Conservation (phyloP, 192 early-diverging fungal species). For the Backusella luteola region DNA sequence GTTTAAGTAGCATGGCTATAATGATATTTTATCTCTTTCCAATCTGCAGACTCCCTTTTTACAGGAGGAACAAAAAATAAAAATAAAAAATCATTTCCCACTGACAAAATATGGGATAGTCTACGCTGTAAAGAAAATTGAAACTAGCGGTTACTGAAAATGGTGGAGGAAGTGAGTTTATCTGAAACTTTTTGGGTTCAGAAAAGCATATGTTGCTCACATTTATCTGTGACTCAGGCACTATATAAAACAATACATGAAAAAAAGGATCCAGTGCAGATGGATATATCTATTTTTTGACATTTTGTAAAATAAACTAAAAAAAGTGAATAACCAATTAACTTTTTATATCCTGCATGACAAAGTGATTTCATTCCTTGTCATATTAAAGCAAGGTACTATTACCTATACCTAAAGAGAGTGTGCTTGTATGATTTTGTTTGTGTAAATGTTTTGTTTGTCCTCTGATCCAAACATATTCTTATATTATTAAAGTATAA, state of each 20-base stretch:
- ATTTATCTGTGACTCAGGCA: background rate
- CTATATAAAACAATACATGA: background rate
- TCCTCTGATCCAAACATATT: constrained; percentile 1
- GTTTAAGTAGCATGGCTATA: background rate
- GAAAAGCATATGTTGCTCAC: background rate
- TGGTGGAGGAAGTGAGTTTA: background rate
- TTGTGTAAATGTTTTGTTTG: constrained; percentile 4
- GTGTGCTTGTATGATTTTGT: background rate
- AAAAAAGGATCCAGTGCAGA: background rate
- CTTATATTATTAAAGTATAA: background rate
- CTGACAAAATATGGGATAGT: background rate
- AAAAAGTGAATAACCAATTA: background rate
- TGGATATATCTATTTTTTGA: background rate
- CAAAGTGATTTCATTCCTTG: constrained; percentile 4
- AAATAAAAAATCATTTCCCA: background rate
- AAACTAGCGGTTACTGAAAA: background rate
- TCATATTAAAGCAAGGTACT: background rate
- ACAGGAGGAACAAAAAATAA: background rate
- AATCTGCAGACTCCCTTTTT: background rate
- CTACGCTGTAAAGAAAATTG: background rate
- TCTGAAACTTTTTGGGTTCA: background rate
- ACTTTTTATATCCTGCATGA: background rate
- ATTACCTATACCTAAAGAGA: background rate
- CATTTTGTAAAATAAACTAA: background rate
- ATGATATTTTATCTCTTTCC: background rate